Conservation (phyloP, 257 asterid species). For the Plantago elongata region DNA sequence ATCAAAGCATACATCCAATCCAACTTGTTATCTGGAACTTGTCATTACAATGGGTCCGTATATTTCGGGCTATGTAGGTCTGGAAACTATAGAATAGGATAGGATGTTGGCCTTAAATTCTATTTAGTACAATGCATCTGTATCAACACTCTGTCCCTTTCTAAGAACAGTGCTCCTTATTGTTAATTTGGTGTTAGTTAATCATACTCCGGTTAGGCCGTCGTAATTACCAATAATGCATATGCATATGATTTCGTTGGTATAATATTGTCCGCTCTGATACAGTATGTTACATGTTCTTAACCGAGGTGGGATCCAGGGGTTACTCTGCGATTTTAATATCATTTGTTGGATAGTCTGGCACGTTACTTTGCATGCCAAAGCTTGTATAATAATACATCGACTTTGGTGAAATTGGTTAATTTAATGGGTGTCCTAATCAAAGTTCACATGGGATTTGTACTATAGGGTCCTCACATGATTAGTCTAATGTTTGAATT, state of each 20-base stretch:
- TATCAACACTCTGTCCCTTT: slow-evolving; percentile 23
- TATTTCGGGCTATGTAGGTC: slow-evolving; percentile 28
- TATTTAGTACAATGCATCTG: slow-evolving; percentile 41
- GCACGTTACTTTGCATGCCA: slow-evolving; percentile 64
- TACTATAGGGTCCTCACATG: slow-evolving; percentile 57
- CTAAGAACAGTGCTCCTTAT: neutral
- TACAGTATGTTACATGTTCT: too few relatives aligned
- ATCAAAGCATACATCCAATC: slow-evolving; percentile 1
- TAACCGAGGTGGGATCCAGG: too few relatives aligned
- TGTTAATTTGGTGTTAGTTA: slow-evolving; percentile 14
- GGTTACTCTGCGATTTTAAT: slow-evolving; percentile 19
- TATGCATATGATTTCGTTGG: too few relatives aligned
- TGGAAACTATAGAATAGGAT: slow-evolving; percentile 9
- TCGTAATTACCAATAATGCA: too few relatives aligned
- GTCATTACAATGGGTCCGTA: slow-evolving; percentile 23
- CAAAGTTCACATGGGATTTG: slow-evolving; percentile 73
- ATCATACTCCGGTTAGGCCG: too few relatives aligned
- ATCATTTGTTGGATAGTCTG: slow-evolving; percentile 26
- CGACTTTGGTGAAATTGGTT: slow-evolving; percentile 51
- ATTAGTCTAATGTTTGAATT: slow-evolving; percentile 16
- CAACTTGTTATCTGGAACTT: slow-evolving; percentile 18
- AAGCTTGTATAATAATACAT: slow-evolving; percentile 43
- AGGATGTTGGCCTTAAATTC: slow-evolving; percentile 51
- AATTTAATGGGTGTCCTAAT: slow-evolving; percentile 55
- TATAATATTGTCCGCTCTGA: too few relatives aligned